Conservation (phyloP, 164 flowering plant species). For the Vitis labrusca region DNA sequence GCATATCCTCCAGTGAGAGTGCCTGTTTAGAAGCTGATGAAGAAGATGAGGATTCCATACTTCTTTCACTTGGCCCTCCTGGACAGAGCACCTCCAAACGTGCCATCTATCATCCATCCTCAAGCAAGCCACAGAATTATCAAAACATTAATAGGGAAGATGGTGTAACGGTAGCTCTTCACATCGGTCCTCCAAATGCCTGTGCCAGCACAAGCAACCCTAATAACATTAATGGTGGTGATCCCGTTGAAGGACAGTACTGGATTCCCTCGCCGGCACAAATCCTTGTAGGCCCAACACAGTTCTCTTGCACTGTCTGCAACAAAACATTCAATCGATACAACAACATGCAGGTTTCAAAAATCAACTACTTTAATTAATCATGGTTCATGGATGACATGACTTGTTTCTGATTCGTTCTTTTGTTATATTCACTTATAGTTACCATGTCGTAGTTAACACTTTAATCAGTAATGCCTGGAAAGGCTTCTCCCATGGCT, state of each 20-base stretch:
- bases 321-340: conserved; percentile 62
- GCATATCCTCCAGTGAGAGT: conserved; percentile 33
- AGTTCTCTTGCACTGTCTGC: conserved; percentile 64
- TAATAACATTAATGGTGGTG: background rate
- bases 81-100: conserved; percentile 25
- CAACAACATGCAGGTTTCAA: conserved; percentile 65
- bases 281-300: conserved; percentile 60
- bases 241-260: conserved; percentile 30
- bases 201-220: conserved; percentile 14
- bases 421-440: background rate
- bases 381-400: background rate
- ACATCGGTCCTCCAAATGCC: conserved; percentile 42
- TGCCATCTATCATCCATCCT: background rate
- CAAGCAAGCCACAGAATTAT: background rate
- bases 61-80: conserved; percentile 56
- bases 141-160: conserved; percentile 18
- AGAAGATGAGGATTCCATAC: conserved; percentile 45
- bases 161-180: conserved; percentile 58
- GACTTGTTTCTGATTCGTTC: background rate
- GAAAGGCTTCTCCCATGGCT: no score
- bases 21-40: conserved; percentile 27
- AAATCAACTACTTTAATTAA: no score
- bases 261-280: conserved; percentile 70
- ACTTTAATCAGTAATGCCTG: no score
- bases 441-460: no score